Conservation (phyloP, 805 yeast genomes). For the Schwanniomyces vanrijiae region DNA sequence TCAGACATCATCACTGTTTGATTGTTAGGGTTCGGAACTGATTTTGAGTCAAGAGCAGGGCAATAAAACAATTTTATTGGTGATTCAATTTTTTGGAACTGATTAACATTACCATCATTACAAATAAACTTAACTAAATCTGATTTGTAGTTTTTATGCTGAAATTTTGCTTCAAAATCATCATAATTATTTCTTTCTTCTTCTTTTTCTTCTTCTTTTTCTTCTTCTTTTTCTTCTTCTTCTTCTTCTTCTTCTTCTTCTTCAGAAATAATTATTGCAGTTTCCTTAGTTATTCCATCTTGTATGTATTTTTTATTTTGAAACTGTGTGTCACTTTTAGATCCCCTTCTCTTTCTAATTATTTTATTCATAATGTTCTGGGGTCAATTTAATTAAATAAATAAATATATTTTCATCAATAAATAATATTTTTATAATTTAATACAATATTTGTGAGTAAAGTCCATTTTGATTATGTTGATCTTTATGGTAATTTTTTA, state of each 20-base stretch:
- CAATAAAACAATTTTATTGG: slow-evolving; percentile 25
- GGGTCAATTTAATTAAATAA: no score
- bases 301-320: slow-evolving; percentile 3
- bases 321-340: background rate
- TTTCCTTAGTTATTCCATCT: background rate
- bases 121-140: no score
- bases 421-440: no score
- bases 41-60: slow-evolving; percentile 20
- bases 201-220: no score
- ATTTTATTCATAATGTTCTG: no score
- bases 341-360: background rate
- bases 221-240: background rate
- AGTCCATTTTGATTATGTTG: no score
- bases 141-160: no score
- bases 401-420: no score
- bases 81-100: slow-evolving; percentile 7
- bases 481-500: no score
- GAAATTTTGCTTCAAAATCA: background rate
- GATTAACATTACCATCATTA: background rate
- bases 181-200: background rate
- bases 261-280: slow-evolving; percentile 1
- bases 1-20: slow-evolving; percentile 27
- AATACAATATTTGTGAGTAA: no score
- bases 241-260: background rate
- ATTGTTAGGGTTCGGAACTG: slow-evolving; percentile 14